A percentile compares a stretch with the other conserved stretches of the same genome.
phyloP scores from a whole-genome alignment of 495 filamentous ascomycete species.

The Saxispiralis lemnorum region DNA sequence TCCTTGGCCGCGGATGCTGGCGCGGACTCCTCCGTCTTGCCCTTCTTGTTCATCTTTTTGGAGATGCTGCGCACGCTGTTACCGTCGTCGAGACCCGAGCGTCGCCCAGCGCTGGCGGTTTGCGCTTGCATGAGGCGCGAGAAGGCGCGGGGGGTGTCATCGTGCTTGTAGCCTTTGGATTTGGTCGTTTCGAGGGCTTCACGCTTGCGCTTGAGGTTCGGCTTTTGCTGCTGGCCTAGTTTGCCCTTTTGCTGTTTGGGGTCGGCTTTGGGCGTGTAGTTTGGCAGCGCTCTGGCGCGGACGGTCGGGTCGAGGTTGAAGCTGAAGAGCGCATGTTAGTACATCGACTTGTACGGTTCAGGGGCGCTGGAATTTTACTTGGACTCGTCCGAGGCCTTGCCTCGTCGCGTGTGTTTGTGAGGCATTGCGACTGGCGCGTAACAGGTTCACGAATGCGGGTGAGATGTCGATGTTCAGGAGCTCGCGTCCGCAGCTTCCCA shows the following conservation, averaged over 20 bases:
- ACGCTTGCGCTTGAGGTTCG: constrained; percentile 17
- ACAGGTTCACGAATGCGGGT: too few relatives aligned
- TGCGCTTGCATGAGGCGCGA: constrained; percentile 58
- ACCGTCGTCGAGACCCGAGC: constrained; percentile 54
- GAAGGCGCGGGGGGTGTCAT: constrained; percentile 81
- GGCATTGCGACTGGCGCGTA: too few relatives aligned
- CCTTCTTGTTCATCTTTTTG: constrained; percentile 31
- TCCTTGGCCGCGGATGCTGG: constrained; percentile 4
- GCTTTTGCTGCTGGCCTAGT: neutral
- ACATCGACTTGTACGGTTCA: too few relatives aligned
- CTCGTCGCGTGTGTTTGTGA: constrained; percentile 60
- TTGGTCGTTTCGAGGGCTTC: constrained; percentile 29
- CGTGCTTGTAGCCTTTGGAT: constrained; percentile 28
- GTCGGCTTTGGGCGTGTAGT: constrained; percentile 2
- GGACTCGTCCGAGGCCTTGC: constrained; percentile 31
- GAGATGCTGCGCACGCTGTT: constrained; percentile 13
- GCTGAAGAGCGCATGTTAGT: constrained; percentile 20
- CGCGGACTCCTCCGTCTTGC: neutral
- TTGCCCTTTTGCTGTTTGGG: constrained; percentile 1
- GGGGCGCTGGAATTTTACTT: constrained; percentile 2
- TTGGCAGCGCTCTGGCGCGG: constrained; percentile 52
- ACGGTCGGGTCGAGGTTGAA: constrained; percentile 61
- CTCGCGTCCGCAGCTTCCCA: too few relatives aligned
- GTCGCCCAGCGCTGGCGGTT: constrained; percentile 31
- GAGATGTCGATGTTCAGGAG: too few relatives aligned